Conservation (phyloP, 1,139 yeast species). For the Groenewaldozyma auringiensis region DNA sequence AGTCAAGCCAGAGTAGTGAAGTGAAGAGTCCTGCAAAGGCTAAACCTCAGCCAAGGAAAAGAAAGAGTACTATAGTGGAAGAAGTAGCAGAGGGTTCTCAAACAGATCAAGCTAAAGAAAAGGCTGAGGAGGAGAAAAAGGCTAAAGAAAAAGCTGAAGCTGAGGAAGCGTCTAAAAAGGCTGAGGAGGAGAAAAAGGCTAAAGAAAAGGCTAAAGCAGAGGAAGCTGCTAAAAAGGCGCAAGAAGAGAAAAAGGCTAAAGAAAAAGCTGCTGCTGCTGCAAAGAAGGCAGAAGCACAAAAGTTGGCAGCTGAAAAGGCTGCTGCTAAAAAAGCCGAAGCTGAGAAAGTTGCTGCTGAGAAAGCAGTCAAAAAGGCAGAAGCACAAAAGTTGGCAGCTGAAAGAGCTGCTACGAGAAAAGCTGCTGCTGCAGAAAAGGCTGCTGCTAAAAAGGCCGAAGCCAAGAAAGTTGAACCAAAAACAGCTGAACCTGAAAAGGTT, state of each 20-base stretch:
- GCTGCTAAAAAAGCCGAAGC: slow-evolving; percentile 8
- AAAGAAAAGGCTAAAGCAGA: slow-evolving; percentile 9
- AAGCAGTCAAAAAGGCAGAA: slow-evolving; percentile 5
- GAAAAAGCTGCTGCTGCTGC: slow-evolving; percentile 7
- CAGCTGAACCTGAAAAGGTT: not conserved
- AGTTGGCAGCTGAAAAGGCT: slow-evolving; percentile 8
- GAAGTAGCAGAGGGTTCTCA: no score
- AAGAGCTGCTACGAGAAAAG: slow-evolving; percentile 3
- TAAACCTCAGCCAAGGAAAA: no score
- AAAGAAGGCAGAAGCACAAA: slow-evolving; percentile 1
- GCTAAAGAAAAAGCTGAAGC: slow-evolving; percentile 8
- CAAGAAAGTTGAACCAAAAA: slow-evolving; percentile 4
- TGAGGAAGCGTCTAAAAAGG: slow-evolving; percentile 3
- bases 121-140: slow-evolving; percentile 2
- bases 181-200: not conserved
- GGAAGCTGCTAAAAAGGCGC: not conserved
- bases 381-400: slow-evolving; percentile 3
- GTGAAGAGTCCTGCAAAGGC: no score
- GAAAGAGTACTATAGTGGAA: no score
- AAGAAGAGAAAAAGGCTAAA: slow-evolving; percentile 4
- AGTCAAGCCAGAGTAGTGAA: no score
- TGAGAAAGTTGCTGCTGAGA: slow-evolving; percentile 6
- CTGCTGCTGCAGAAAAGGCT: slow-evolving; percentile 5
- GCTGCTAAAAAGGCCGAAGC: slow-evolving; percentile 7
- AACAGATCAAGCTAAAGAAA: no score